phyloP scores from a whole-genome alignment of 495 filamentous ascomycete species.

The Astrocystis sublimbata region DNA sequence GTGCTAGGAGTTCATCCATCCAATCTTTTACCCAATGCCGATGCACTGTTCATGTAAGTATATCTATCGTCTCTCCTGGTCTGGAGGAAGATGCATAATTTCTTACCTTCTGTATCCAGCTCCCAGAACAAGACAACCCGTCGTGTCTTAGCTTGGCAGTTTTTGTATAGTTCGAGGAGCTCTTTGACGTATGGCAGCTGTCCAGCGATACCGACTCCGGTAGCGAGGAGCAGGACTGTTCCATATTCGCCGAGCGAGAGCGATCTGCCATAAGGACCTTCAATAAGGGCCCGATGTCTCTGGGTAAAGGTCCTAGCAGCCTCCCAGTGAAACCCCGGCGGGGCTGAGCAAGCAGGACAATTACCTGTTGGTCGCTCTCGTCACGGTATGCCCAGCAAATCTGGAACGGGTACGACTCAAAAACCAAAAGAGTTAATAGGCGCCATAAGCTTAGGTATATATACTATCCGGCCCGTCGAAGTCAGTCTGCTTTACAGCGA shows the following conservation, averaged over 20 bases:
- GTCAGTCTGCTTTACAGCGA: neutral
- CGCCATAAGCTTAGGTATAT: neutral
- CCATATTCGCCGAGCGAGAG: neutral
- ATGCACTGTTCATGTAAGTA: neutral
- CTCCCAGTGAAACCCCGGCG: neutral
- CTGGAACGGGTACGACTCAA: constrained; percentile 1
- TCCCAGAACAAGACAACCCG: neutral
- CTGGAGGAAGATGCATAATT: neutral
- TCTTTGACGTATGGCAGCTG: neutral
- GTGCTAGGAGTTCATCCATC: constrained; percentile 4
- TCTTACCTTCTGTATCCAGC: neutral
- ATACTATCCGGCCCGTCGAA: neutral
- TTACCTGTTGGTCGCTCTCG: neutral
- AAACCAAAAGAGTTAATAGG: neutral
- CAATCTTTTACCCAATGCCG: constrained; percentile 6
- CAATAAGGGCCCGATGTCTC: neutral
- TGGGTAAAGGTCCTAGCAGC: neutral
- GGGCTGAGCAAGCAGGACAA: neutral
- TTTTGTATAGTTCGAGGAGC: neutral
- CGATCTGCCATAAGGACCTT: neutral
- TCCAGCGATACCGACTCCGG: neutral
- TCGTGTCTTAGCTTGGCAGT: neutral
- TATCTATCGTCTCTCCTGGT: too few species aligned
- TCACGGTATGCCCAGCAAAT: neutral
- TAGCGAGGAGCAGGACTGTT: neutral